These are phyloP conservation scores for Metschnikowia orientalis DNA, from an alignment of 805 yeast genomes.

Conservation along the genomic window DNA sequence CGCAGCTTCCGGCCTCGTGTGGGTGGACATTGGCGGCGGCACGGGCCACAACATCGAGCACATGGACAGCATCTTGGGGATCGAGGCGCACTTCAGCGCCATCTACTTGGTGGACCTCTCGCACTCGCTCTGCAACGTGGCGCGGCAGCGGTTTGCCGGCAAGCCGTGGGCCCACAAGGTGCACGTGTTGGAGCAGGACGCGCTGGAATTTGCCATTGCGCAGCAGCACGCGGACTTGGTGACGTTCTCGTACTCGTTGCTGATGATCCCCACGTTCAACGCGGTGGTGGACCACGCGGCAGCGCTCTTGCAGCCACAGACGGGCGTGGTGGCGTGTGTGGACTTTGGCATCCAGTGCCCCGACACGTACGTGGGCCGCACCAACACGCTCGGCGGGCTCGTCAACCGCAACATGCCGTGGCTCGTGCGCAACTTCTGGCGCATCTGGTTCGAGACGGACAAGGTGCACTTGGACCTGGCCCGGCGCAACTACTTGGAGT, in stretches of 20 bases:
- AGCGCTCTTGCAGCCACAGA: slow-evolving; percentile 43
- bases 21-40: slow-evolving; percentile 86
- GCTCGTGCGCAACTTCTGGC: slow-evolving; percentile 77
- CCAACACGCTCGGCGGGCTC: slow-evolving; percentile 72
- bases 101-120: slow-evolving; percentile 72
- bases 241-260: slow-evolving; percentile 75
- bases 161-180: slow-evolving; percentile 48
- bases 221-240: slow-evolving; percentile 57
- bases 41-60: slow-evolving; percentile 79
- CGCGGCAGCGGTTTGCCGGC: slow-evolving; percentile 49
- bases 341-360: slow-evolving; percentile 77
- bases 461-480: slow-evolving; percentile 74
- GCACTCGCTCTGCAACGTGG: slow-evolving; percentile 72
- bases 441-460: slow-evolving; percentile 84
- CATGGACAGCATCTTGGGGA: slow-evolving; percentile 55
- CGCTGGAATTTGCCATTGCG: slow-evolving; percentile 58
- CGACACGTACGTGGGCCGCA: slow-evolving; percentile 61
- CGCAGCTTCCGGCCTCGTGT: slow-evolving; percentile 43
- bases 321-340: slow-evolving; percentile 65
- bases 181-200: slow-evolving; percentile 67
- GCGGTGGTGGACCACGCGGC: slow-evolving; percentile 70
- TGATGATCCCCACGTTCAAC: slow-evolving; percentile 82
- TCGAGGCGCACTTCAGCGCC: slow-evolving; percentile 51
- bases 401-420: slow-evolving; percentile 70
- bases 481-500: slow-evolving; percentile 78